Percentiles rank a stretch among this genome's conserved stretches.
Conservation (phyloP, 495 filamentous ascomycete species). For the Penicillium manginii region DNA sequence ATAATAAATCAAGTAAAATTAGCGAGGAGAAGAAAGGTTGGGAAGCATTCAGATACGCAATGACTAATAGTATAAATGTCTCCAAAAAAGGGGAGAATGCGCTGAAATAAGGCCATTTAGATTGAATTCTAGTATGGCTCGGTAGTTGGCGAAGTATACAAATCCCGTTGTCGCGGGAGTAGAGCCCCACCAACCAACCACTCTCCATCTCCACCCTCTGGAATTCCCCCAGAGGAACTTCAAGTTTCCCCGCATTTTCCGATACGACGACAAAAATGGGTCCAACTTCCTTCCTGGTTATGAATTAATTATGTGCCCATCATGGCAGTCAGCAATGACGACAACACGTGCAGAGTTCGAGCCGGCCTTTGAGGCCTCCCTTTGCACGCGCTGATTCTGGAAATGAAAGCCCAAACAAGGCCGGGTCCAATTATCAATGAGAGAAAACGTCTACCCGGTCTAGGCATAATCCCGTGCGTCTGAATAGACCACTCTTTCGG, state of each 20-base stretch:
- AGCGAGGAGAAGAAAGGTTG: no score
- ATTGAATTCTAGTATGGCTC: not conserved
- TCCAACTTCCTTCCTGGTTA: not conserved
- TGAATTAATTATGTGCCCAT: not conserved
- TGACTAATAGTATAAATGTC: no score
- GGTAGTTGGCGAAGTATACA: conserved; percentile 4
- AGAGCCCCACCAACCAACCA: not conserved
- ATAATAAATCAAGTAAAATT: no score
- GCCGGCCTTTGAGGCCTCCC: not conserved
- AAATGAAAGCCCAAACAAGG: not conserved
- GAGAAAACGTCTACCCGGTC: no score
- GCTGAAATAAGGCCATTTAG: no score
- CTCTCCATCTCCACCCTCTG: not conserved
- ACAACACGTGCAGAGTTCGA: not conserved
- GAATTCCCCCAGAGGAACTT: not conserved
- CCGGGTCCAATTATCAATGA: not conserved
- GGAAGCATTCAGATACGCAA: no score
- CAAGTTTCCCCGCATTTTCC: conserved; percentile 2
- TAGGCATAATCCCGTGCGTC: not conserved
- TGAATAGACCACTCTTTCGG: not conserved
- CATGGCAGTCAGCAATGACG: not conserved
- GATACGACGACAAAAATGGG: not conserved
- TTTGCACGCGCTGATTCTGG: not conserved
- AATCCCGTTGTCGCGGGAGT: not conserved
- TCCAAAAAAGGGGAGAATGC: no score